Evolutionary conservation across 495 filamentous ascomycete species (phyloP), one percentile per base, ranked within the genome.

Genomic region (Entonaema liquescens): DNA sequence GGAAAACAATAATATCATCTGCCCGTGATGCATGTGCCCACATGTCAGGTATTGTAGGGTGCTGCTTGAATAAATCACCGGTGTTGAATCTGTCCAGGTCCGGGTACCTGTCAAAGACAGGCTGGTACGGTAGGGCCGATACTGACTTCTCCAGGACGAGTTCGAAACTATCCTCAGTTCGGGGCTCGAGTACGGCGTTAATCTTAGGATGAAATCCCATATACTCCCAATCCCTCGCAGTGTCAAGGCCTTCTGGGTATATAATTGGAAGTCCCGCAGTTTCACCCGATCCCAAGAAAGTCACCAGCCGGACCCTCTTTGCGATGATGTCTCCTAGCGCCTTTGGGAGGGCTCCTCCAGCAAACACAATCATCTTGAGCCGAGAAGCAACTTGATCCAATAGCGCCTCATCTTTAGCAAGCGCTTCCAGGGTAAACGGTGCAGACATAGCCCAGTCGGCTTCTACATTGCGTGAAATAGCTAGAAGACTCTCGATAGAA

Each of bases 1-100:
- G 78, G 26, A 88, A 82, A 0, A 88, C 85, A 59, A 89, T 83
- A 5, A 87, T 75, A 67, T 89, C 87, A 65, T 89, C 87, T 0
- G 73, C 63, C 5, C 86, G 79, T 0, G 82, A 81, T 23, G 61
- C 59, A 67, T 80, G 83, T 7, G 71, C 50, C 84, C 83, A 88
- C 2, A 77, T 61, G 23, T 80, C 70, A 0, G 80, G 71, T 11
- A 78, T 65, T 0, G 72, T 76, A 0, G 84, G 82, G 62, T 87
- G 83, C 12, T 67, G 77, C 4, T 68, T 59, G 50, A 82, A 88
- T 0, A 88, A 76, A 67, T 88, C 86, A 8, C 77, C 75, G 3
- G 81, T 86, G 11, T 53, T 21, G 4, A 47, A 47, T 19, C 9
- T 47, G 17, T 23, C 17, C 23, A 21, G 19, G 17, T 47, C 42